Conservation (phyloP, 2,329 filamentous ascomycete species). For the Aspergillus sp. region DNA sequence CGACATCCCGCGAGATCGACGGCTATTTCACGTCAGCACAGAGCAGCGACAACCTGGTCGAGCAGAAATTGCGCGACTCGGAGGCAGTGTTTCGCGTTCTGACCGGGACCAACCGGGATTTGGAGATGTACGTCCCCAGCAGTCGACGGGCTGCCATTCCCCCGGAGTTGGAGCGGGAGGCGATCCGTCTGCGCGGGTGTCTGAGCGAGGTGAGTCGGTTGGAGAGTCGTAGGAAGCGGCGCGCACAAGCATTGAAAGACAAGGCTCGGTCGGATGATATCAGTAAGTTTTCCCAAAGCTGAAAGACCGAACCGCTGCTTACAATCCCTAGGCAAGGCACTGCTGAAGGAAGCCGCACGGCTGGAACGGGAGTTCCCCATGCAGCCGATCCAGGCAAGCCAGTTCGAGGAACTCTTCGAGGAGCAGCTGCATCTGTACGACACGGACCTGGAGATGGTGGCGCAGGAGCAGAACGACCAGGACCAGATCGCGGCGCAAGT, state of each 20-base stretch:
- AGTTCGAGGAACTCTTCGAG: constrained; percentile 91
- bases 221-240: constrained; percentile 75
- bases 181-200: constrained; percentile 70
- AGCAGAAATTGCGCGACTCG: constrained; percentile 73
- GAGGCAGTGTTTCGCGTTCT: constrained; percentile 74
- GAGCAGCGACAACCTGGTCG: constrained; percentile 66
- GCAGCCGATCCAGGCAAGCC: constrained; percentile 78
- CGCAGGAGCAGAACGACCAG: constrained; percentile 73
- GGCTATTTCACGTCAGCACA: constrained; percentile 76
- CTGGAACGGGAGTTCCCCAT: constrained; percentile 83
- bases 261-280: constrained; percentile 87
- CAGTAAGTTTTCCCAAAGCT: constrained; percentile 44
- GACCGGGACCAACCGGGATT: constrained; percentile 71
- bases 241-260: constrained; percentile 73
- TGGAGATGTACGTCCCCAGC: constrained; percentile 87
- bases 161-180: constrained; percentile 74
- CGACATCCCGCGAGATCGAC: constrained; percentile 73
- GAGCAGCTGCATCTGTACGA: constrained; percentile 79
- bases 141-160: constrained; percentile 76
- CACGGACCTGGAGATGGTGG: constrained; percentile 67
- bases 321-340: constrained; percentile 58
- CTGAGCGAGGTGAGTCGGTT: constrained; percentile 83
- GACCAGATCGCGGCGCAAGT: constrained; percentile 67
- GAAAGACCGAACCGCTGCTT: constrained; percentile 1
- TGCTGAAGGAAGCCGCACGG: constrained; percentile 77